phyloP scores from a whole-genome alignment of 1,284 basidiomycete genomes.

The Pseudozyma tsukubaensis region DNA sequence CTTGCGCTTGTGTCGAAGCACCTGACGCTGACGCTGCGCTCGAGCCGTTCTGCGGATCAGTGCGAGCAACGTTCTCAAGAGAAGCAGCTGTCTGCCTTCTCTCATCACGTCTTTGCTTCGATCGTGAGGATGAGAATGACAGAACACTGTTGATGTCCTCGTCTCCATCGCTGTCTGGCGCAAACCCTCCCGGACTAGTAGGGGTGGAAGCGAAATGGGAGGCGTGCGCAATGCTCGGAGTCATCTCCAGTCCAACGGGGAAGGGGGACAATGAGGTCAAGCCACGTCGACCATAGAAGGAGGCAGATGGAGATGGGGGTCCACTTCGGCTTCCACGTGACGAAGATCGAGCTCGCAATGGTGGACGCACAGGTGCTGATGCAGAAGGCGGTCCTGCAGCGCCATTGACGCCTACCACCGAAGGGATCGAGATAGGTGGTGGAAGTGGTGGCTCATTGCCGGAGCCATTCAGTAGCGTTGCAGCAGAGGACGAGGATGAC shows the following conservation, averaged over 20 bases:
- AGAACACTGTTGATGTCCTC: constrained; percentile 28
- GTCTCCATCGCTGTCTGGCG: constrained; percentile 45
- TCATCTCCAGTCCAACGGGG: constrained; percentile 45
- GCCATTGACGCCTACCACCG: not conserved
- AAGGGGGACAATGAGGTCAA: constrained; percentile 42
- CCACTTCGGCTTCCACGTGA: constrained; percentile 49
- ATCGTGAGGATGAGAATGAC: constrained; percentile 39
- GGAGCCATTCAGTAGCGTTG: constrained; percentile 6
- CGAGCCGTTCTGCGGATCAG: not conserved
- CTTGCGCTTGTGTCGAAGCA: constrained; percentile 22
- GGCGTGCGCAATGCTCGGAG: constrained; percentile 24
- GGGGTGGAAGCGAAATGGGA: constrained; percentile 28
- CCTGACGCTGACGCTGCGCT: constrained; percentile 14
- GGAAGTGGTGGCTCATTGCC: constrained; percentile 35
- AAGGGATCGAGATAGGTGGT: constrained; percentile 43
- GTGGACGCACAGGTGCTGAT: not conserved
- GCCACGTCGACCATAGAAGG: constrained; percentile 44
- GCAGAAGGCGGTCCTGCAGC: constrained; percentile 20
- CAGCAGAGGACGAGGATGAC: constrained; percentile 15
- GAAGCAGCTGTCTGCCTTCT: constrained; percentile 21
- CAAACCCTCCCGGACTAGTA: constrained; percentile 26
- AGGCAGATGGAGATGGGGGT: constrained; percentile 43
- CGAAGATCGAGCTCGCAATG: constrained; percentile 14
- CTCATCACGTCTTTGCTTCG: constrained; percentile 36
- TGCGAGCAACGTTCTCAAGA: constrained; percentile 1